Base-by-base conservation (phyloP, 768 basidiomycete species). In the Gelatoporia subvermispora region DNA sequence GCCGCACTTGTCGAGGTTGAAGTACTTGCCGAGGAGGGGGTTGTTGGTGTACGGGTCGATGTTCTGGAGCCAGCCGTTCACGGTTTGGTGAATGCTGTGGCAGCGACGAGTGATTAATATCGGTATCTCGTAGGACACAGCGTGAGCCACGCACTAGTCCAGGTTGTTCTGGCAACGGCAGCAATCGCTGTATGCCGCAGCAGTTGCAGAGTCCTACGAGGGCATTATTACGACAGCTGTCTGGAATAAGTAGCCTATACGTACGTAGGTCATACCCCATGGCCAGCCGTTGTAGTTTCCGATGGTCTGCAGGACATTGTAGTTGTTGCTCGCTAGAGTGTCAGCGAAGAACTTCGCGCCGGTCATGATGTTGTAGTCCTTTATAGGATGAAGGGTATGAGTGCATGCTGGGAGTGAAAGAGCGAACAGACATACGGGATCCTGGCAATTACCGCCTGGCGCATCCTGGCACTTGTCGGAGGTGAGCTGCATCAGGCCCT, bases 401-500 rank as follows among this genome's bases (percentile, higher is more conserved):
- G 25, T 10, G 23, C 16, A 22, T 21, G 16, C 39, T 16, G 23
- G 39, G 10, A n/a, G 17, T 16, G 3, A 18, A 34, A 22, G 13
- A n/a, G 17, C 40, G 35, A 15, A n/a, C 49, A 31, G 35, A 58
- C 67, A 21, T 51, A 72, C 70, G 17, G 62, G 56, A 47, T 75
- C 70, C 54, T 65, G 60, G 67, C 72, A 76, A 54, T 74, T 65
- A 20, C 66, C 68, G 18, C 61, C 56, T 2, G 73, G 72, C 1
- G 82, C 81, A 48, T 68, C 77, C 39, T 60, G 73, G 57, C 90
- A 93, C 65, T 92, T 93, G 53, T 88, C 87, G 35, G 65, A 60
- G 16, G 86, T 86, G 53, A 93, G 73, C 64, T 93, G 90, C 90
- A 93, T 93, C 45, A 93, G 68, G 25, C 89, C 91, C 59, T 88